Evolutionary conservation across 1,139 yeast species (phyloP), one percentile per base, ranked within the genome.

Genomic region (Magnusiomyces fungicola): DNA sequence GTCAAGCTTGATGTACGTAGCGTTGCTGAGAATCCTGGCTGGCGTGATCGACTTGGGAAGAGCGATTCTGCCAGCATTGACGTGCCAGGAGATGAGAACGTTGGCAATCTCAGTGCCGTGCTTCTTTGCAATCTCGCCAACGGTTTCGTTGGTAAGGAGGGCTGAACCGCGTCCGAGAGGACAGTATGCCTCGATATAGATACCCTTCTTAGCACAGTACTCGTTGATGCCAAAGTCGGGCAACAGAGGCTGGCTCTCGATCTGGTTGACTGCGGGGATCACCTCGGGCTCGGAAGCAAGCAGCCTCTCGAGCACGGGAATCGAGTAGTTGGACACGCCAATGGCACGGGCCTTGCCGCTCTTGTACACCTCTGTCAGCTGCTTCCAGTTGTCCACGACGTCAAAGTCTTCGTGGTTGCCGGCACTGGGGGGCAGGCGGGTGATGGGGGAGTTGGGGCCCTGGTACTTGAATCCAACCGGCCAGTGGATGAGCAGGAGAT

Each of bases 401-500:
- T 73, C 69, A 78, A 83, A 80, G 48, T 71, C 75, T 45, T 69
- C 65, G 52, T 77, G 71, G 45, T 70, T 58, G 51, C 74, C 75
- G 9, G 14, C 10, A 39, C 69, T 63, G 19, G 38, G 38, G 38
- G 23, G 16, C 38, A 5, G 14, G 6, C 23, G 38, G 38, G 23
- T 34, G 47, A 69, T 55, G 33, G 63, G 54, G 40, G 71, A 64
- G 53, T 70, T 71, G 51, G 68, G 66, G 48, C 72, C 71, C 36
- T 12, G 7, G 21, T 29, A 16, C 52, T 73, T 73, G 52, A 78
- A 63, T 1, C 86, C 75, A 48, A 78, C 73, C 3, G 97, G 97
- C 96, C 95, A 88, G 69, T 90, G 97, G 62, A 87, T 76, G 64
- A 89, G 74, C 65, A 82, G 83, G 59, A 89, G 72, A 64, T 89